Base-by-base conservation (phyloP, 805 yeast genomes). In the Candida stauntonica region DNA sequence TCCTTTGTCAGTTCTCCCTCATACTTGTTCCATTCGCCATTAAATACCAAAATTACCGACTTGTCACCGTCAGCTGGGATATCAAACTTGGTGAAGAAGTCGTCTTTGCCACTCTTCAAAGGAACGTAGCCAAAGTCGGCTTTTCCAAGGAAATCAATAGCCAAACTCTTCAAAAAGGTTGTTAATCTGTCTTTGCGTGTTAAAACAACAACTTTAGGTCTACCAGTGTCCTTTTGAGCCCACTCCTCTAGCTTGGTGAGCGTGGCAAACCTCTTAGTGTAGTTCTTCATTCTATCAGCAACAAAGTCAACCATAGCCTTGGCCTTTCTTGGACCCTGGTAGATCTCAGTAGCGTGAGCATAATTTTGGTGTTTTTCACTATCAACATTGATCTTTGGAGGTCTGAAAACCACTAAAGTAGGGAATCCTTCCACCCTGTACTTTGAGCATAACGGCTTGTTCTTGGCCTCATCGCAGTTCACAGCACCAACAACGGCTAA, bases 341-440 rank as follows among this genome's bases (percentile, higher is more conserved):
- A 82, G 0, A 62, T 52, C 48, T 81, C 91, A 3, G 68, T 63
- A 0, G 75, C 74, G 58, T 76, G 82, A 8, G 53, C 57, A 39
- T 55, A 54, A n/a, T 44, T 46, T 11, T 43, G 32, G 14, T 46
- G 38, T 4, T 24, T 32, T 13, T 46, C 46, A 18, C 52, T 45
- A 11, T 52, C 50, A 5, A 60, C 29, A 31, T 62, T 55, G 20
- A 64, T 64, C 54, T 85, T 86, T 16, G 93, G 88, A 2, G 97
- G 95, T 52, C 91, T 73, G 63, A 83, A 89, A 4, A 82, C 81
- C 64, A 80, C 62, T 21, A 93, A 59, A 0, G 97, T 86, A 7
- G 99, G 99, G 61, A 73, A 91, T 0, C 96, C 95, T 48, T 75
- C 68, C 21, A 93, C 64, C 38, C 72, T 68, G 58, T 81, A 71